Base-by-base conservation (phyloP, 2,329 filamentous ascomycete genomes). In the Clonostachys chloroleuca region DNA sequence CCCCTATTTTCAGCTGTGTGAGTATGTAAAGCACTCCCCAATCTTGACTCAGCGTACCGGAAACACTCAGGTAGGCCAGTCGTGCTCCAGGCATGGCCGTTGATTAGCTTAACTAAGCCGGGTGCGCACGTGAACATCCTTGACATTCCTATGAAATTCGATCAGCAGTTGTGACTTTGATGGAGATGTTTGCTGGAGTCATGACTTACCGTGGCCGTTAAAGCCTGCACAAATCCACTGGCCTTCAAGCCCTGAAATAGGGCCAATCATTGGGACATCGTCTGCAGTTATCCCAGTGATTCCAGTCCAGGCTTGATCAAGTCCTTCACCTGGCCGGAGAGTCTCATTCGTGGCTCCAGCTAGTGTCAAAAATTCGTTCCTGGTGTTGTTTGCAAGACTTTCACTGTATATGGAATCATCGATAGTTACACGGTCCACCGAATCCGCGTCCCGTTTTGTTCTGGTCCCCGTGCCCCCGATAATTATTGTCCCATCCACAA, bases 171-270 rank as follows among this genome's bases (percentile, higher is more conserved):
- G 18, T 18, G 3, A 18, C 5, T 18, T 18, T 18, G 18, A 18
- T 3, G 18, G 18, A 18, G 18, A 18, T 18, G 18, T 3, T 37
- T 12, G n/a, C 5, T 12, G 35, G 5, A n/a, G 3, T 12, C 12
- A n/a, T 12, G 5, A 5, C 35, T 12, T 37, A 37, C 35, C 35
- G n/a, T 37, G 35, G n/a, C 35, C 35, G 52, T 75, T 74, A 49
- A 75, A 74, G 1, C 73, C 72, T 14, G 71, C 72, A 52, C 71
- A 74, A 9, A 75, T 62, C 55, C 63, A 77, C 46, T 76, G 72
- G 5, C 72, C 72, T 10, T 66, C 62, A 9, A 67, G 49, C 0
- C 59, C 60, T 8, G 68, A 59, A 6, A 76, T 54, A 2, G 56
- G 54, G 2, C 73, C 73, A n/a, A 76, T 59, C 48, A 74, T 68